Percentiles rank a stretch among this genome's conserved stretches.
phyloP scores from a whole-genome alignment of 2,329 filamentous ascomycete species.

The Orbilia brochopaga region DNA sequence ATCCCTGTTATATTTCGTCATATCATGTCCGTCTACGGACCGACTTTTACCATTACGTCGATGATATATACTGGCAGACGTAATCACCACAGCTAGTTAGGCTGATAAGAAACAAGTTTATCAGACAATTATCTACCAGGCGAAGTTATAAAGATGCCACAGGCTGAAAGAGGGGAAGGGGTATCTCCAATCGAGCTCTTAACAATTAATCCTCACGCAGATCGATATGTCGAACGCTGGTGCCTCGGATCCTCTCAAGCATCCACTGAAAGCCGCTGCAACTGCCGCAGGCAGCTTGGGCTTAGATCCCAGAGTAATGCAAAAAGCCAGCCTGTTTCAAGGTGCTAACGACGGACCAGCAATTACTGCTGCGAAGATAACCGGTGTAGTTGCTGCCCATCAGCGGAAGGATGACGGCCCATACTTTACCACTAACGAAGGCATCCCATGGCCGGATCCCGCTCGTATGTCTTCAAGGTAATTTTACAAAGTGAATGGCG shows the following conservation, averaged over 20 bases:
- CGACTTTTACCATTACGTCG: no score
- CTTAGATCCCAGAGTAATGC: conserved; percentile 58
- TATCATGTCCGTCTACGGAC: no score
- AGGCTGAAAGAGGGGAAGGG: no score
- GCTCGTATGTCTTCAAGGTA: not conserved
- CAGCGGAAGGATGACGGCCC: conserved; percentile 62
- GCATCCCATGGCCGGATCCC: conserved; percentile 63
- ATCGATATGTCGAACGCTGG: conserved; percentile 45
- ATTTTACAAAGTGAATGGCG: conserved; percentile 9
- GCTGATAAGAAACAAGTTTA: no score
- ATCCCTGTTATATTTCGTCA: no score
- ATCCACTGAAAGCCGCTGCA: conserved; percentile 60
- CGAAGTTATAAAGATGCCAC: no score
- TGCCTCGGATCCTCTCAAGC: conserved; percentile 53
- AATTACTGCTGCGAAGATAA: conserved; percentile 63
- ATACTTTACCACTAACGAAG: conserved; percentile 66
- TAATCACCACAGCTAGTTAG: no score
- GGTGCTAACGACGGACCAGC: conserved; percentile 64
- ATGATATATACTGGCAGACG: no score
- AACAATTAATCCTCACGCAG: no score
- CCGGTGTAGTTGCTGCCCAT: conserved; percentile 60
- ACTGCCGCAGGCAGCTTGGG: conserved; percentile 59
- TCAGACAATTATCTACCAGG: no score
- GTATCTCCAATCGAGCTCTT: no score
- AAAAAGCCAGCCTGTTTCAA: conserved; percentile 56